Base-by-base conservation (phyloP, 768 basidiomycete genomes). In the Hysterangium stoloniferum region DNA sequence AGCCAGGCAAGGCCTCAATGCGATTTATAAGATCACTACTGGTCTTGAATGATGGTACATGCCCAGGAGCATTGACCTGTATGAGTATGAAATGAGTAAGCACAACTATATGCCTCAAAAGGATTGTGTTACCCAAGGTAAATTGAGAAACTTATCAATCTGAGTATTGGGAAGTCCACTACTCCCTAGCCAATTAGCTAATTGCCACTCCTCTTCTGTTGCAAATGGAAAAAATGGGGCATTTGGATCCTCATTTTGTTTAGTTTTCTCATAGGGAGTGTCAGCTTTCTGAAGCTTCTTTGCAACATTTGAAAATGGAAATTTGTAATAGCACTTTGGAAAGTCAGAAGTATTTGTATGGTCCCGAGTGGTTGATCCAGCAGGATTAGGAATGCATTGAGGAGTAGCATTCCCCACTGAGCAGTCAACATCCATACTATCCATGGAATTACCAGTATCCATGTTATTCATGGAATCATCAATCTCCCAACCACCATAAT, bases 181-280 rank as follows among this genome's bases (percentile, higher is more conserved):
- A 2, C 44, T 54, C 35, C 63, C 59, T 24, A 72, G 43, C 67
- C 64, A 71, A 15, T 52, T 35, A 1, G 58, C 70, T 2, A 71
- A 45, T 36, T 66, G 63, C 60, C 66, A 69, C 24, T 71, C 64
- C 7, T 66, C 66, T 27, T 56, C 42, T 32, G 50, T 56, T 15
- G 55, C 54, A 49, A 69, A 71, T 2, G 45, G 45, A 33, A 28
- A 46, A 28, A 29, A 6, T 45, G 29, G 22, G 11, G 9, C 7
- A 15, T 9, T 9, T 8, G 45, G 45, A 46, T 46, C 24, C 13
- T 15, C 29, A 15, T 46, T 33, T 4, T 46, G 2, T 4, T 46
- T 46, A 2, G 32, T 31, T 11, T 29, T 29, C 45, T 46, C 6
- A 46, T 46, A 46, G 29, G 22, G 45, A 6, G 29, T 46, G 11